A percentile compares a stretch with the other conserved stretches of the same genome.
phyloP scores from a whole-genome alignment of 2,329 filamentous ascomycete genomes.

The Claviceps sp. region DNA sequence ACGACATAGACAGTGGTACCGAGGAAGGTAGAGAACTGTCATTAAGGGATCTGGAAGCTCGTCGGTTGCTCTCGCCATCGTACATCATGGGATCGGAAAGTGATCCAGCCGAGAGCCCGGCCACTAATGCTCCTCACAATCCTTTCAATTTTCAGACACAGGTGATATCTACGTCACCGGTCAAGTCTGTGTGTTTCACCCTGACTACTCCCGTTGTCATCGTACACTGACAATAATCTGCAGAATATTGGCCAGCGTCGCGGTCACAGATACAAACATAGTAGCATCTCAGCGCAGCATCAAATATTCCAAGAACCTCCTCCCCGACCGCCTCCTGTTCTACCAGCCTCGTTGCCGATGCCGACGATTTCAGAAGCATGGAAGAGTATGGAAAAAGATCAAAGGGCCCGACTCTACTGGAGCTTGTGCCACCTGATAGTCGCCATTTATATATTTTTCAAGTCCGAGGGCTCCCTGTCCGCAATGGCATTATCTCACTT shows the following conservation, averaged over 20 bases:
- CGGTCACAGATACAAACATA: constrained; percentile 96
- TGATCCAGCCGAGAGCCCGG: background rate
- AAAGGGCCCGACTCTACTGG: constrained; percentile 75
- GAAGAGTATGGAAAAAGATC: constrained; percentile 78
- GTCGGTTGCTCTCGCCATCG: constrained; percentile 6
- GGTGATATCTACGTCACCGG: constrained; percentile 57
- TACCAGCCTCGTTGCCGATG: constrained; percentile 84
- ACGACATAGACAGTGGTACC: constrained; percentile 10
- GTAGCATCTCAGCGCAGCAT: constrained; percentile 74
- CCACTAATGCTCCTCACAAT: constrained; percentile 28
- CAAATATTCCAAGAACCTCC: constrained; percentile 94
- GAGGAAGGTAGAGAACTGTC: background rate
- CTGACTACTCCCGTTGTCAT: background rate
- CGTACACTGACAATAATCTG: background rate
- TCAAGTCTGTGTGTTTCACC: constrained; percentile 54
- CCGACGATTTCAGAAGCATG: constrained; percentile 82
- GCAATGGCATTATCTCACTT: constrained; percentile 88
- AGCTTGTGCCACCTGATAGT: constrained; percentile 78
- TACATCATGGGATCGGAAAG: constrained; percentile 6
- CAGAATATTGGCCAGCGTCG: constrained; percentile 82
- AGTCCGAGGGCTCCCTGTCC: constrained; percentile 71
- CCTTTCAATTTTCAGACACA: constrained; percentile 95
- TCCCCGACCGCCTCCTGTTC: constrained; percentile 68
- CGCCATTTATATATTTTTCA: constrained; percentile 75
- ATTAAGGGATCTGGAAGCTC: background rate